These are phyloP conservation scores for Saccharomyces paradoxus DNA, from an alignment of 805 yeast genomes.

Conservation along the genomic window DNA sequence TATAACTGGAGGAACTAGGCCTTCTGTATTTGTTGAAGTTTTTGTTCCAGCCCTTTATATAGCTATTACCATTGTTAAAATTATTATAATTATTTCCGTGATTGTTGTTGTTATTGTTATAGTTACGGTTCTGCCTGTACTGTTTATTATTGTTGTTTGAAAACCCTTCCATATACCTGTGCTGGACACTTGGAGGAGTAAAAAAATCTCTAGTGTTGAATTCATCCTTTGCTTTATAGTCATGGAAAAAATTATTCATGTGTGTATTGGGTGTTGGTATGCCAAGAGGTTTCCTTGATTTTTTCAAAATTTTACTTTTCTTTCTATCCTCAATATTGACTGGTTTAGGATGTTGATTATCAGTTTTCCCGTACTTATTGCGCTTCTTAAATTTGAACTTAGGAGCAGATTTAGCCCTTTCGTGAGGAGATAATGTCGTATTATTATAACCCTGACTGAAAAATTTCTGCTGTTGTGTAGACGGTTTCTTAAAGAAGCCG, in stretches of 20 bases:
- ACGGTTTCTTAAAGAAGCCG: neutral
- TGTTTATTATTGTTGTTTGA: slow-evolving; percentile 35
- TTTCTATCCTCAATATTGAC: slow-evolving; percentile 21
- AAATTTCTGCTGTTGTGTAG: neutral
- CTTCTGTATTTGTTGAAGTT: slow-evolving; percentile 13
- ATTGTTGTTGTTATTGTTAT: slow-evolving; percentile 12
- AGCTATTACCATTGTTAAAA: slow-evolving; percentile 8
- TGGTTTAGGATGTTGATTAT: slow-evolving; percentile 16
- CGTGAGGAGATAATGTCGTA: slow-evolving; percentile 1
- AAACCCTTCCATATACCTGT: slow-evolving; percentile 60
- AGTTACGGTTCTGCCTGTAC: slow-evolving; percentile 15
- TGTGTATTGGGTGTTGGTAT: slow-evolving; percentile 51
- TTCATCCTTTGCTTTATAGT: slow-evolving; percentile 22
- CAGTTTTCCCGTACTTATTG: slow-evolving; percentile 11
- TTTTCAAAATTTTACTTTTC: slow-evolving; percentile 22
- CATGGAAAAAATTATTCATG: slow-evolving; percentile 34
- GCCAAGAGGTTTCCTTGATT: slow-evolving; percentile 51
- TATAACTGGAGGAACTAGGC: slow-evolving; percentile 15
- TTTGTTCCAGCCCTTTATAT: slow-evolving; percentile 2
- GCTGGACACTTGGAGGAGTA: slow-evolving; percentile 68
- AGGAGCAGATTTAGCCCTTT: slow-evolving; percentile 26
- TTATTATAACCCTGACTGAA: neutral
- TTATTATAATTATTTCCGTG: slow-evolving; percentile 11
- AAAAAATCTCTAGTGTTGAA: slow-evolving; percentile 66
- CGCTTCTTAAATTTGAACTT: slow-evolving; percentile 25